These are phyloP conservation scores for Phialophora verrucosa DNA, from an alignment of 2,329 filamentous ascomycete species.

Conservation along the genomic window DNA sequence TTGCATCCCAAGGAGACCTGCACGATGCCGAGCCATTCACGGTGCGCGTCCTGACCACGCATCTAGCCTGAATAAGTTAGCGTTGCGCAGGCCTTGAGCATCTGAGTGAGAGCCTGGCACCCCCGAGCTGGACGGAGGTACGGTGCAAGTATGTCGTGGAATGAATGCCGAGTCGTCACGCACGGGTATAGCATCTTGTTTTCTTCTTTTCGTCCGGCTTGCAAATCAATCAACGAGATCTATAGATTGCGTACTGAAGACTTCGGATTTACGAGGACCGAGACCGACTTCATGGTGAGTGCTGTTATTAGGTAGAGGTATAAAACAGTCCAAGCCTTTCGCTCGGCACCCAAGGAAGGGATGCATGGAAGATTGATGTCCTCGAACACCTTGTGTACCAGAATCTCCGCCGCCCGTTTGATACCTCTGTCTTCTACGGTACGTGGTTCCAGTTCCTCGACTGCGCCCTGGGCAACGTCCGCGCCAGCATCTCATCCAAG, in stretches of 20 bases:
- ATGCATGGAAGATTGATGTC: no score
- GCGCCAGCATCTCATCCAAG: neutral
- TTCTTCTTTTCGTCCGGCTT: neutral
- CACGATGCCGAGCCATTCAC: neutral
- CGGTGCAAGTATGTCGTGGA: neutral
- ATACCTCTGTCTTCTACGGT: no score
- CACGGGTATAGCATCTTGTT: neutral
- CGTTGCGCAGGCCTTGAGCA: neutral
- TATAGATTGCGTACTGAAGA: neutral
- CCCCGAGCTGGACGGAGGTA: no score
- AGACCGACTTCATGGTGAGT: neutral
- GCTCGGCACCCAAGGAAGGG: no score
- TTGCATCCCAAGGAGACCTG: no score
- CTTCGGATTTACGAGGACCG: neutral
- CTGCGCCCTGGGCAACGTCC: no score
- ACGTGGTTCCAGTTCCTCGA: no score
- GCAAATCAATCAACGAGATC: neutral
- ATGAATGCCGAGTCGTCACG: no score
- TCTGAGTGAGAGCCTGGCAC: neutral
- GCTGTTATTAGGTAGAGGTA: neutral
- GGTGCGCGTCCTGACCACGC: neutral
- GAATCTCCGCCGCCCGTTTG: no score
- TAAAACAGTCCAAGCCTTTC: neutral
- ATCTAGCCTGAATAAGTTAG: neutral
- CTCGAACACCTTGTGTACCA: no score